A percentile compares a stretch with the other conserved stretches of the same genome.
Evolutionary conservation across 805 yeast species (phyloP).

Genomic region (Blastobotrys americana): DNA sequence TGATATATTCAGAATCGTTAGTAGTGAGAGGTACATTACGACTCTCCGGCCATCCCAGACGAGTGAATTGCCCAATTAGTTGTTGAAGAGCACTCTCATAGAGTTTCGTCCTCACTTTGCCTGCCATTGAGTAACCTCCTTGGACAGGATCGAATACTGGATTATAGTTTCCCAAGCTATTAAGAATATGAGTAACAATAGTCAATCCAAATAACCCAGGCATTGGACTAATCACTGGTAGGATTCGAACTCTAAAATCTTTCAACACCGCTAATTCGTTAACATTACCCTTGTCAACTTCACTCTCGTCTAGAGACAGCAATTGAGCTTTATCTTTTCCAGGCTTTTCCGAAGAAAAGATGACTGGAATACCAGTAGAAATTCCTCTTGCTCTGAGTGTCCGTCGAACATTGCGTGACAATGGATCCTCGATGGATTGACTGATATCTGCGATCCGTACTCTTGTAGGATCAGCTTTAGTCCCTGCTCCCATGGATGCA

Average conservation of each 20-base stretch:
- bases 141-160: conserved; percentile 31
- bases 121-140: conserved; percentile 75
- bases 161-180: conserved; percentile 68
- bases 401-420: conserved; percentile 80
- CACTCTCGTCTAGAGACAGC: conserved; percentile 78
- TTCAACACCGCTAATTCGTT: conserved; percentile 80
- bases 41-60: conserved; percentile 58
- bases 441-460: conserved; percentile 84
- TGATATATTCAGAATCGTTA: conserved; percentile 68
- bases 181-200: conserved; percentile 74
- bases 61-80: conserved; percentile 77
- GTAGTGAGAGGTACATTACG: conserved; percentile 65
- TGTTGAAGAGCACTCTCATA: conserved; percentile 80
- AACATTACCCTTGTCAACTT: conserved; percentile 71
- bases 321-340: conserved; percentile 88
- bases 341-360: conserved; percentile 92
- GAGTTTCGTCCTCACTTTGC: conserved; percentile 75
- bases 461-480: conserved; percentile 92
- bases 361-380: conserved; percentile 68
- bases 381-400: conserved; percentile 77
- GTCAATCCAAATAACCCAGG: conserved; percentile 95
- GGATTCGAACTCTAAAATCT: conserved; percentile 86
- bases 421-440: conserved; percentile 86
- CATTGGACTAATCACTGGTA: conserved; percentile 94
- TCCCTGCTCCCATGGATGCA: conserved; percentile 95